A percentile compares a stretch with the other conserved stretches of the same genome.
Evolutionary conservation across 1,284 basidiomycete genomes (phyloP).

Genomic region (Ganoderma boninense): DNA sequence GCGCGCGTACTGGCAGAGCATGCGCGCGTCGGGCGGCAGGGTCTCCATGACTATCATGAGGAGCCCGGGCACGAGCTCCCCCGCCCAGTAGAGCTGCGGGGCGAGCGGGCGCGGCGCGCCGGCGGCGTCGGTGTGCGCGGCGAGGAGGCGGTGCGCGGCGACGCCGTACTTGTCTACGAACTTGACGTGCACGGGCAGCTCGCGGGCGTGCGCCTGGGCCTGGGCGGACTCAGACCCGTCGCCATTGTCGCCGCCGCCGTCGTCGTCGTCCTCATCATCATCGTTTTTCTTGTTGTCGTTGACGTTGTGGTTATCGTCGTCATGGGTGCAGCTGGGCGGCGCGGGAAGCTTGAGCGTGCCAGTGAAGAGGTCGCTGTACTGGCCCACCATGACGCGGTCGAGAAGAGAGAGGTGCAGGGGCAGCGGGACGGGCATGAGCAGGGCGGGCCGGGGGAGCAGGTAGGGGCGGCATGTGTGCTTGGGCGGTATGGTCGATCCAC

Average conservation of each 20-base stretch:
- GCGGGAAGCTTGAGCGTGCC: not conserved
- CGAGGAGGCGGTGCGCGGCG: not conserved
- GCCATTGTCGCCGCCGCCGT: no score
- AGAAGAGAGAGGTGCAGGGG: not conserved
- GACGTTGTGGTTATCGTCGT: no score
- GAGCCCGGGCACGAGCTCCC: no score
- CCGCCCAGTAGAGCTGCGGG: no score
- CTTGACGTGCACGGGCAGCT: not conserved
- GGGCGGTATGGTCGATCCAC: not conserved
- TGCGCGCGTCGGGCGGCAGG: no score
- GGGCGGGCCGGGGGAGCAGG: not conserved
- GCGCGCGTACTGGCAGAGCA: no score
- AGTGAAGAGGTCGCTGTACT: not conserved
- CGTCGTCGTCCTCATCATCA: no score
- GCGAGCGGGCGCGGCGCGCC: no score
- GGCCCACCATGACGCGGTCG: not conserved
- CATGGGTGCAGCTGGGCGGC: no score
- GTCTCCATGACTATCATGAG: no score
- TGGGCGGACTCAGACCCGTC: no score
- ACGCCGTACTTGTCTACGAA: not conserved
- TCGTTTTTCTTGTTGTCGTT: no score
- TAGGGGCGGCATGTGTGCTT: not conserved
- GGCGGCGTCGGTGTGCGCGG: not conserved
- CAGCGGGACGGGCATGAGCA: not conserved
- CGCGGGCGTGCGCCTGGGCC: not conserved